Base-by-base conservation (phyloP, 805 yeast species). In the Kuraishia hungarica region DNA sequence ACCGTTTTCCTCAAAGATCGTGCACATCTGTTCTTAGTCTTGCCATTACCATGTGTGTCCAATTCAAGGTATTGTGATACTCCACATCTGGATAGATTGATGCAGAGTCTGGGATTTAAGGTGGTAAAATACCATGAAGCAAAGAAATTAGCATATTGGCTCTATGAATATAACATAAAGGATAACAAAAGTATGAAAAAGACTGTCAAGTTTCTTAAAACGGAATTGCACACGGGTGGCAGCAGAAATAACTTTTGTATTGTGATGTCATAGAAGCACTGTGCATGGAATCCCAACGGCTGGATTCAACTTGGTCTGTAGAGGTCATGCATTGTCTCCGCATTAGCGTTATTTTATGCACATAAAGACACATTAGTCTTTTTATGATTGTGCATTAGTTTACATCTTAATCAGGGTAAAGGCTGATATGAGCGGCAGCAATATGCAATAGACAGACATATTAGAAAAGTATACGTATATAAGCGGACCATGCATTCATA, bases 21-120 rank as follows among this genome's bases (percentile, higher is more conserved):
- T 1, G 56, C 67, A 2, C 73, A 81, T 4, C 64, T 75, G 39
- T 67, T 91, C 4, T 68, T 93, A 13, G 98, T 93, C 6, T 71
- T 93, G 2, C 99, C 99, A 0, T 73, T 87, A 39, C 97, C 98
- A 0, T 93, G 99, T 65, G 73, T 89, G 1, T 67, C 72, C 8
- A 92, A 93, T 66, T 91, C 97, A 0, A 75, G 98, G 50, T 93
- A 92, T 65, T 82, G 86, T 67, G 78, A 80, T 58, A 72, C 74
- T 47, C 65, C 63, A 0, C 67, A 66, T 24, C 70, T 80, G 8
- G 60, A 66, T 1, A 65, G 68, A 1, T 77, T 91, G 13, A 77
- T 86, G 81, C 39, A 57, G 0, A 61, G 73, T 7, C 69, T 89
- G n/a, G 97, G 97, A 0, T 90, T 82, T 59, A 58, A 56, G 7